Conservation (phyloP, 352 stramenopile species). For the Elongisporangium prolatum region DNA sequence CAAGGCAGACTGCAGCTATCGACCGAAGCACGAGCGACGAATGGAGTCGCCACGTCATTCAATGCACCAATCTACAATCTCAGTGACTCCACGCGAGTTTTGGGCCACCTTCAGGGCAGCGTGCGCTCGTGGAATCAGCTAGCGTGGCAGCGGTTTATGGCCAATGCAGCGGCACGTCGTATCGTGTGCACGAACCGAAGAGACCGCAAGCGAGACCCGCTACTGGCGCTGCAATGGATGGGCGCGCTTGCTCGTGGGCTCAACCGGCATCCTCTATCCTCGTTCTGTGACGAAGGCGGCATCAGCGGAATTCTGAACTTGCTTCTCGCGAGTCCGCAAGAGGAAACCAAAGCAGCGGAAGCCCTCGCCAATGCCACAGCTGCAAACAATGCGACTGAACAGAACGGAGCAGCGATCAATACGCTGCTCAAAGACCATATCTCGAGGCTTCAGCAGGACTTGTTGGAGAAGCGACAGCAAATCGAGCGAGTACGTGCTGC, state of each 20-base stretch:
- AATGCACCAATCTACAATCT: constrained; percentile 3
- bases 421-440: constrained; percentile 37
- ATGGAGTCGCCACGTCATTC: background rate
- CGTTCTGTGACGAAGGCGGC: constrained; percentile 66
- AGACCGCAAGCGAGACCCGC: constrained; percentile 16
- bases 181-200: constrained; percentile 66
- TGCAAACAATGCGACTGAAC: background rate
- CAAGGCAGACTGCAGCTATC: constrained; percentile 16
- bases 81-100: constrained; percentile 1
- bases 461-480: constrained; percentile 36
- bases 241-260: constrained; percentile 60
- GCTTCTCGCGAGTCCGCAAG: constrained; percentile 13
- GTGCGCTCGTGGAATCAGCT: constrained; percentile 46
- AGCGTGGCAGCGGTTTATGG: constrained; percentile 38
- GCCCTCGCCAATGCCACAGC: background rate
- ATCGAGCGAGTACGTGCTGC: constrained; percentile 28
- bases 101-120: constrained; percentile 21
- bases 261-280: constrained; percentile 68
- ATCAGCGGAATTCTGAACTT: constrained; percentile 44
- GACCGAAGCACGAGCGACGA: background rate
- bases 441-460: constrained; percentile 38
- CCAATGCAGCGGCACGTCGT: constrained; percentile 25
- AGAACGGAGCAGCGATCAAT: constrained; percentile 4
- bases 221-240: constrained; percentile 47
- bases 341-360: background rate